These are phyloP conservation scores for Sporothrix globosa DNA, from an alignment of 2,329 filamentous ascomycete species.

Conservation along the genomic window DNA sequence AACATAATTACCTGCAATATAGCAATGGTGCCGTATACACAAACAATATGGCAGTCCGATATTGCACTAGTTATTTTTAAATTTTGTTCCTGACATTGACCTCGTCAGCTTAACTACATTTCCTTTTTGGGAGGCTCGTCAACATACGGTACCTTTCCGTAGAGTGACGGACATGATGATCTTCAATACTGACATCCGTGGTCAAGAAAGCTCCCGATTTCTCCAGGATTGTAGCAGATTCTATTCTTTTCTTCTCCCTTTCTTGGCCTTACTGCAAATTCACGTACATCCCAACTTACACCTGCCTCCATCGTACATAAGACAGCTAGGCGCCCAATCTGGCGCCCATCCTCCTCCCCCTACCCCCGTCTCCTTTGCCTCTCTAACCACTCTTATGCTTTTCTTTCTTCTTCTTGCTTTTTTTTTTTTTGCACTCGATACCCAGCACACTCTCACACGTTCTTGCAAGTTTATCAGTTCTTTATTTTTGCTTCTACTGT, in stretches of 20 bases:
- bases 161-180: background rate
- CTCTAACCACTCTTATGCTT: conserved; percentile 19
- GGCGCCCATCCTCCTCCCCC: conserved; percentile 8
- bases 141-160: background rate
- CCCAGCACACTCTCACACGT: background rate
- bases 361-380: conserved; percentile 8
- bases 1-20: conserved; percentile 14
- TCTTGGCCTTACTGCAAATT: background rate
- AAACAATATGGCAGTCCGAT: background rate
- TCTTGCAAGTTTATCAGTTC: background rate
- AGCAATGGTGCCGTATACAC: background rate
- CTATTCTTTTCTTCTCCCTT: background rate
- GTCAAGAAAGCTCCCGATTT: background rate
- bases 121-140: background rate
- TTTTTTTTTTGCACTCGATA: background rate
- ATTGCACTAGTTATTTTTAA: conserved; percentile 21
- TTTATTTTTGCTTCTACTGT: background rate
- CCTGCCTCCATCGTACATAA: background rate
- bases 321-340: conserved; percentile 30
- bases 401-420: background rate
- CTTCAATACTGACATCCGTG: background rate
- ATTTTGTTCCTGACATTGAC: conserved; percentile 2
- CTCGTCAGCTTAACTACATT: background rate
- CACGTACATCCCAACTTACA: background rate
- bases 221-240: too few species aligned